Conservation (phyloP, 495 filamentous ascomycete species). For the Neohortaea acidophila region DNA sequence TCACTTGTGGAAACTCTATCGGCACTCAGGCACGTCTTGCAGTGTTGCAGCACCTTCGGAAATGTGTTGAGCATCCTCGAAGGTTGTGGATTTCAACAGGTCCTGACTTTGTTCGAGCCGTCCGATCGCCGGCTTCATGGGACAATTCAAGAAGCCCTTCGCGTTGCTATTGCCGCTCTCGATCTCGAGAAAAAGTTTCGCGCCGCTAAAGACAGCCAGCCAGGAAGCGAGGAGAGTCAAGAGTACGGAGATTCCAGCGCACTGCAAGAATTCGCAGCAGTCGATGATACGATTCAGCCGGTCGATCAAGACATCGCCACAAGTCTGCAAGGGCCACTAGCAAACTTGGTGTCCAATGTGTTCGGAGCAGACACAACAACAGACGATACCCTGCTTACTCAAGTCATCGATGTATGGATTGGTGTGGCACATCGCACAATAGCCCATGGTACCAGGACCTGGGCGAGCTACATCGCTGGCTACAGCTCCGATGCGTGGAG, state of each 20-base stretch:
- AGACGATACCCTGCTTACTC: slow-evolving; percentile 41
- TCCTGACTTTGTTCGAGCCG: slow-evolving; percentile 31
- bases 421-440: slow-evolving; percentile 23
- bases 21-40: slow-evolving; percentile 37
- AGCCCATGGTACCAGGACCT: slow-evolving; percentile 26
- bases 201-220: slow-evolving; percentile 7
- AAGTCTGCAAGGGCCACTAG: slow-evolving; percentile 37
- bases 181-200: slow-evolving; percentile 2
- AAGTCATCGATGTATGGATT: slow-evolving; percentile 27
- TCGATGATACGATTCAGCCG: slow-evolving; percentile 19
- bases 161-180: slow-evolving; percentile 27
- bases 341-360: slow-evolving; percentile 47
- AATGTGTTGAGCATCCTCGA: slow-evolving; percentile 27
- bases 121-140: slow-evolving; percentile 25
- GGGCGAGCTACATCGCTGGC: slow-evolving; percentile 43
- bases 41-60: slow-evolving; percentile 24
- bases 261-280: slow-evolving; percentile 24
- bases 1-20: slow-evolving; percentile 40
- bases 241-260: slow-evolving; percentile 58
- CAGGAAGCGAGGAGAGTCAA: slow-evolving; percentile 48
- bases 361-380: slow-evolving; percentile 49
- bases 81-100: slow-evolving; percentile 21
- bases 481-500: slow-evolving; percentile 47
- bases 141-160: slow-evolving; percentile 30
- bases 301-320: slow-evolving; percentile 16